A percentile compares a stretch with the other conserved stretches of the same genome.
phyloP scores from a whole-genome alignment of 805 yeast species.

The Wilhelminamyces savonicus region DNA sequence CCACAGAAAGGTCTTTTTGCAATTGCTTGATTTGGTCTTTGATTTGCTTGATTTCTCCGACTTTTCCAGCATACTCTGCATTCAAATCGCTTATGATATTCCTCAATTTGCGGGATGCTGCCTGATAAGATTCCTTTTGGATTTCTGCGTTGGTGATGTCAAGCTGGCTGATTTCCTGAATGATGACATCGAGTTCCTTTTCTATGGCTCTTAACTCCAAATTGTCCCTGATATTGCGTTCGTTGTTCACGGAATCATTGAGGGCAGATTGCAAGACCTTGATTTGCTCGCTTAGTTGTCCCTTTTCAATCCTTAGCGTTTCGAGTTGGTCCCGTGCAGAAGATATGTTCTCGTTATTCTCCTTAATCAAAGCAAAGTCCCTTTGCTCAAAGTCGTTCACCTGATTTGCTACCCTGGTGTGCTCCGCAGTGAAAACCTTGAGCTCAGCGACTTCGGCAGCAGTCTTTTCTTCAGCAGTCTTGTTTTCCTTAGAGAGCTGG shows the following conservation, averaged over 20 bases:
- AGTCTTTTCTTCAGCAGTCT: slow-evolving; percentile 57
- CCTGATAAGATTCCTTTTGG: slow-evolving; percentile 56
- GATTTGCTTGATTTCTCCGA: slow-evolving; percentile 83
- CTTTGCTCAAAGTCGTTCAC: slow-evolving; percentile 16
- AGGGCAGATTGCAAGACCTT: slow-evolving; percentile 34
- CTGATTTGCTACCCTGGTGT: no score
- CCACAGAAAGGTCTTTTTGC: slow-evolving; percentile 56
- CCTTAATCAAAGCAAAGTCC: slow-evolving; percentile 14
- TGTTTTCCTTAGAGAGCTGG: slow-evolving; percentile 20
- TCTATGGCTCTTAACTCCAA: slow-evolving; percentile 48
- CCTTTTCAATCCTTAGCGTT: background rate
- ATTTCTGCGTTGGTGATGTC: slow-evolving; percentile 54
- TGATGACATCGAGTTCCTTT: slow-evolving; percentile 29
- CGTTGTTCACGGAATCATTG: slow-evolving; percentile 53
- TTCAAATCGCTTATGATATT: slow-evolving; percentile 48
- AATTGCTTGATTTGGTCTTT: slow-evolving; percentile 59
- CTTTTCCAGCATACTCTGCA: slow-evolving; percentile 62
- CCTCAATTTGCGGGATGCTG: slow-evolving; percentile 46
- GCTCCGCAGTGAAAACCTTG: slow-evolving; percentile 38
- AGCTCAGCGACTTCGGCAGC: slow-evolving; percentile 65
- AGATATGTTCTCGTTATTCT: slow-evolving; percentile 7
- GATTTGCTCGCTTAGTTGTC: slow-evolving; percentile 13
- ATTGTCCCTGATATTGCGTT: slow-evolving; percentile 60
- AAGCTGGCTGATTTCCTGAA: slow-evolving; percentile 35
- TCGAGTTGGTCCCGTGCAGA: background rate